Evolutionary conservation across 2,329 filamentous ascomycete species (phyloP).

Genomic region (Zasmidium cellare): DNA sequence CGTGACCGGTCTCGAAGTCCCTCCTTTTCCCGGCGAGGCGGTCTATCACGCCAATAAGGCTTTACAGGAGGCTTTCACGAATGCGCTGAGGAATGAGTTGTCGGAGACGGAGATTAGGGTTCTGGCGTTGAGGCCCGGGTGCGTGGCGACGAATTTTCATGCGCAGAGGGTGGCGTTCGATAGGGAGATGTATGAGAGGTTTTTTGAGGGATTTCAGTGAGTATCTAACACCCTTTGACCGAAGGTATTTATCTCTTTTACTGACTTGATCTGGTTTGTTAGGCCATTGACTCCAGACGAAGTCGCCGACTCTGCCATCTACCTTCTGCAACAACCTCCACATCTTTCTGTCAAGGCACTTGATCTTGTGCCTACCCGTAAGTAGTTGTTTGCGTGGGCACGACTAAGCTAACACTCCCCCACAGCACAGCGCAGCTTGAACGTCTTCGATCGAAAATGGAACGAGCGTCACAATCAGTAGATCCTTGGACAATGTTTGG

Average conservation of each 20-base stretch:
- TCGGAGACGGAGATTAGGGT: slow-evolving; percentile 50
- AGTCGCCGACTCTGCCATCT: too few relatives aligned
- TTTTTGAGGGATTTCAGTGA: slow-evolving; percentile 49
- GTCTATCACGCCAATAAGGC: slow-evolving; percentile 53
- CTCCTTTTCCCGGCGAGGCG: slow-evolving; percentile 51
- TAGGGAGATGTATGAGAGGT: slow-evolving; percentile 20
- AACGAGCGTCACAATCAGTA: too few relatives aligned
- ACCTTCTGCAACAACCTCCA: too few relatives aligned
- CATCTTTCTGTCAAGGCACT: slow-evolving; percentile 50
- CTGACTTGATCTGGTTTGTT: slow-evolving; percentile 42
- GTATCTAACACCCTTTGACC: slow-evolving; percentile 44
- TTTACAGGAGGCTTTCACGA: slow-evolving; percentile 51
- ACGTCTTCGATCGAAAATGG: slow-evolving; percentile 22
- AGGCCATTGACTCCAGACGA: too few relatives aligned
- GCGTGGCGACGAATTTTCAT: slow-evolving; percentile 53
- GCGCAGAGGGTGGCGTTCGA: slow-evolving; percentile 45
- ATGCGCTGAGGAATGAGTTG: slow-evolving; percentile 51
- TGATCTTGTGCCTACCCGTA: slow-evolving; percentile 50
- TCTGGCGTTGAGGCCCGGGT: slow-evolving; percentile 47
- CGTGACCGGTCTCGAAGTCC: slow-evolving; percentile 48
- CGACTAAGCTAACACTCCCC: too few relatives aligned
- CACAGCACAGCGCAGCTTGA: slow-evolving; percentile 42
- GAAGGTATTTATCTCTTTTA: slow-evolving; percentile 45
- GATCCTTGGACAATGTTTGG: too few relatives aligned
- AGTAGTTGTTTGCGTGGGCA: too few relatives aligned